phyloP scores from a whole-genome alignment of 352 stramenopile genomes.

The Achlya hypogyna region DNA sequence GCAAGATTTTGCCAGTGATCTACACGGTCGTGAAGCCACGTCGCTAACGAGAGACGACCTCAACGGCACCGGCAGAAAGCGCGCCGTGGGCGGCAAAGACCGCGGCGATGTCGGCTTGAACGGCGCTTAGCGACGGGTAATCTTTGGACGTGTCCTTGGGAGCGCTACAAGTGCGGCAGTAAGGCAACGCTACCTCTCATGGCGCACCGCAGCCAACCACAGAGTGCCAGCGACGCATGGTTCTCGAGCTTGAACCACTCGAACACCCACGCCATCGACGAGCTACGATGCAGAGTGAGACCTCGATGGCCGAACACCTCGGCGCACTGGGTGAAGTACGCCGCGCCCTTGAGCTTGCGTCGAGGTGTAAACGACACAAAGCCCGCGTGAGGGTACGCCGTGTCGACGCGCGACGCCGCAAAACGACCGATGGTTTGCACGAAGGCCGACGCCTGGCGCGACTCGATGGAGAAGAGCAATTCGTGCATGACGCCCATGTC shows the following conservation, averaged over 20 bases:
- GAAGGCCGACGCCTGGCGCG: neutral
- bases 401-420: neutral
- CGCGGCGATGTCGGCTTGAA: neutral
- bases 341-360: constrained; percentile 1
- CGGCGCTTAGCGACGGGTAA: neutral
- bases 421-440: neutral
- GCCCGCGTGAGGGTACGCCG: neutral
- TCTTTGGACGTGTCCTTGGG: neutral
- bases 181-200: neutral
- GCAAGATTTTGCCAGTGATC: neutral
- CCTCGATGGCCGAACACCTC: neutral
- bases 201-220: neutral
- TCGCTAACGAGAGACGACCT: neutral
- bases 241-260: neutral
- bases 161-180: neutral
- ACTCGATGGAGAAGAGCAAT: constrained; percentile 4
- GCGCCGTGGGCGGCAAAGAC: neutral
- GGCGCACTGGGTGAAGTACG: constrained; percentile 9
- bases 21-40: neutral
- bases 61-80: neutral
- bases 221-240: neutral
- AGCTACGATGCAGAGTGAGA: neutral
- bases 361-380: constrained; percentile 5
- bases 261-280: neutral
- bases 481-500: constrained; percentile 4